Conservation (phyloP, 139 green algal species). For the Tetradesmus lagerheimii region DNA sequence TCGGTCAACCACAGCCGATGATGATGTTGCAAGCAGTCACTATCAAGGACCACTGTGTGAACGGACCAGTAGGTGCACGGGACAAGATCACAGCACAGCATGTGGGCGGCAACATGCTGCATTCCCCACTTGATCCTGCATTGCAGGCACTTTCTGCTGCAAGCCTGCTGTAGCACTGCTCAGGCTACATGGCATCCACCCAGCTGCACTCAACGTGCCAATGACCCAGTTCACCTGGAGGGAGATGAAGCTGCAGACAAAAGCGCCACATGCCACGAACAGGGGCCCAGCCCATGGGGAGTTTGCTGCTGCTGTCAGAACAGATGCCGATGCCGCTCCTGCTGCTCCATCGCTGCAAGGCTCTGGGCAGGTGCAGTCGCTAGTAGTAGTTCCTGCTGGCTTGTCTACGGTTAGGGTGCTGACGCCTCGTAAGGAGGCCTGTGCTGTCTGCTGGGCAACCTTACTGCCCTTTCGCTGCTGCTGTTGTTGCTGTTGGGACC, state of each 20-base stretch:
- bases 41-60: too few species aligned
- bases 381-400: not conserved
- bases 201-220: not conserved
- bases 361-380: not conserved
- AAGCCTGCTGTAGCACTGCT: too few species aligned
- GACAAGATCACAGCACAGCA: too few species aligned
- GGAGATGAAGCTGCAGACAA: constrained; percentile 36
- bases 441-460: not conserved
- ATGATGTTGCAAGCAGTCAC: too few species aligned
- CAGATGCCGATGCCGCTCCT: not conserved
- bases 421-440: not conserved
- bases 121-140: too few species aligned
- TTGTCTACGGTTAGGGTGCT: not conserved
- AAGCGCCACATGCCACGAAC: not conserved
- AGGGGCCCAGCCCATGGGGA: not conserved
- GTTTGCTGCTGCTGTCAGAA: not conserved
- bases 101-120: too few species aligned
- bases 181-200: not conserved
- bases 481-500: not conserved
- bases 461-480: not conserved
- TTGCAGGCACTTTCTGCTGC: not conserved
- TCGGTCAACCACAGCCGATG: not conserved
- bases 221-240: not conserved
- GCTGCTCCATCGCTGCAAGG: not conserved
- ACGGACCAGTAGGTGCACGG: too few species aligned